Evolutionary conservation across 2,329 filamentous ascomycete genomes (phyloP).

Genomic region (Pestalotiopsis sp.): DNA sequence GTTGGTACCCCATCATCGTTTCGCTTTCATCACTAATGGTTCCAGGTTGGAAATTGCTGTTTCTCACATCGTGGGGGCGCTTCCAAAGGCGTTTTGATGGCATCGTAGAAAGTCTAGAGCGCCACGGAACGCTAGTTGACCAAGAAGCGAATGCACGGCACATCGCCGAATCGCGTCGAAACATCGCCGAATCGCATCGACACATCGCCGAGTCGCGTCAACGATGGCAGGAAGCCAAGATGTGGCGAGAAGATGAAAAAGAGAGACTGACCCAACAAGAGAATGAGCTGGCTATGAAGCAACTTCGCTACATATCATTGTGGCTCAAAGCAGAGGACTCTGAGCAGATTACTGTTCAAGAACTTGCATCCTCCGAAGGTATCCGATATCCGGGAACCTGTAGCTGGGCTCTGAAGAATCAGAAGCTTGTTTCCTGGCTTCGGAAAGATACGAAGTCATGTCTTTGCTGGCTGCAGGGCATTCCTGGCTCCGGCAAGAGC

Average conservation of each 20-base stretch:
- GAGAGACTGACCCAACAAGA: slow-evolving; percentile 22
- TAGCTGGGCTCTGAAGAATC: slow-evolving; percentile 34
- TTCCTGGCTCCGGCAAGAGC: slow-evolving; percentile 39
- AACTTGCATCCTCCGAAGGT: slow-evolving; percentile 26
- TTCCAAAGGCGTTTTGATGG: slow-evolving; percentile 36
- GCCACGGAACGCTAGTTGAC: slow-evolving; percentile 34
- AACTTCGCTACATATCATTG: slow-evolving; percentile 26
- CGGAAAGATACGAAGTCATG: slow-evolving; percentile 17
- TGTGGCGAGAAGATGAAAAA: slow-evolving; percentile 26
- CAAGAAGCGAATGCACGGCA: slow-evolving; percentile 32
- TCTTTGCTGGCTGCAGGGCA: slow-evolving; percentile 36
- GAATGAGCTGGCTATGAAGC: slow-evolving; percentile 22
- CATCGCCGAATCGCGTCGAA: slow-evolving; percentile 25
- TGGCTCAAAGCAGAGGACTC: slow-evolving; percentile 35
- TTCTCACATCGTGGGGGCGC: slow-evolving; percentile 38
- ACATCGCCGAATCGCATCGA: slow-evolving; percentile 28
- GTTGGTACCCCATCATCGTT: slow-evolving; percentile 20
- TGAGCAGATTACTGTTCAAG: slow-evolving; percentile 32
- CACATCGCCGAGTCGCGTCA: slow-evolving; percentile 28
- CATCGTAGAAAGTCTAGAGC: slow-evolving; percentile 36
- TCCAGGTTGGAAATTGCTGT: slow-evolving; percentile 37
- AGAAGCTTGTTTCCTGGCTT: slow-evolving; percentile 29
- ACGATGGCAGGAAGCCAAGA: slow-evolving; percentile 24
- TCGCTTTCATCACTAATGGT: no score
- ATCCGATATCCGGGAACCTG: slow-evolving; percentile 33